These are phyloP conservation scores for Avena atlantica DNA, from an alignment of 176 grass and related monocot genomes.

Conservation along the genomic window DNA sequence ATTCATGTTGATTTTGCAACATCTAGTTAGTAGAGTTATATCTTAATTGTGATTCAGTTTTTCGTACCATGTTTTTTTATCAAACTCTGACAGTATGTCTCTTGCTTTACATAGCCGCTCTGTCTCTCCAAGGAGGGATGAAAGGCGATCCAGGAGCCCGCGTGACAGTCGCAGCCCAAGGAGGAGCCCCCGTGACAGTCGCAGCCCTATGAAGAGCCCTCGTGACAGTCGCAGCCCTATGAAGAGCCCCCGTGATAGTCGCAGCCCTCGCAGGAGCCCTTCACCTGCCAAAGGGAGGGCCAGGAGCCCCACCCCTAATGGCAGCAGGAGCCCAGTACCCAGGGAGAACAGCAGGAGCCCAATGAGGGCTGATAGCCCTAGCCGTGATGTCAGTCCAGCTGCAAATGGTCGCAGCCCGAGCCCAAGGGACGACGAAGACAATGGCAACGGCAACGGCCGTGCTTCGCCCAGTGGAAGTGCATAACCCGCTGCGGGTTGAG, in stretches of 20 bases:
- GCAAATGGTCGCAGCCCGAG: constrained; percentile 73
- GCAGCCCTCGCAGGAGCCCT: constrained; percentile 61
- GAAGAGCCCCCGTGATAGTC: constrained; percentile 52
- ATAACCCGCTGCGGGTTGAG: constrained; percentile 23
- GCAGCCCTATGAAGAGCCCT: constrained; percentile 57
- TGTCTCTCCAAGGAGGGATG: constrained; percentile 66
- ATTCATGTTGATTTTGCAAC: background rate
- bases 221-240: constrained; percentile 66
- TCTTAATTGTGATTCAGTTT: background rate
- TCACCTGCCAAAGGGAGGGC: constrained; percentile 55
- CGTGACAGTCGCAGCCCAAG: constrained; percentile 59
- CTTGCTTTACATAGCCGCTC: constrained; percentile 53
- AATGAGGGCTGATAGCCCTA: constrained; percentile 50
- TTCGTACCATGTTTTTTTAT: background rate
- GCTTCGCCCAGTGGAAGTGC: constrained; percentile 53
- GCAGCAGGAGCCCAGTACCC: constrained; percentile 62
- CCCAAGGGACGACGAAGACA: constrained; percentile 54
- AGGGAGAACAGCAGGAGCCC: constrained; percentile 55
- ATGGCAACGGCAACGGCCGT: constrained; percentile 42
- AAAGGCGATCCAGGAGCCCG: constrained; percentile 60
- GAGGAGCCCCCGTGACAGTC: constrained; percentile 52
- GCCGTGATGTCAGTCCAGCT: constrained; percentile 53
- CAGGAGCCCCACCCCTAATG: constrained; percentile 53
- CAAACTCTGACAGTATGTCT: constrained; percentile 25
- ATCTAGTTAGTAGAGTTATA: background rate